Percentiles rank a stretch among this genome's conserved stretches.
phyloP scores from a whole-genome alignment of 2,329 filamentous ascomycete genomes.

The Endothia cerciana region DNA sequence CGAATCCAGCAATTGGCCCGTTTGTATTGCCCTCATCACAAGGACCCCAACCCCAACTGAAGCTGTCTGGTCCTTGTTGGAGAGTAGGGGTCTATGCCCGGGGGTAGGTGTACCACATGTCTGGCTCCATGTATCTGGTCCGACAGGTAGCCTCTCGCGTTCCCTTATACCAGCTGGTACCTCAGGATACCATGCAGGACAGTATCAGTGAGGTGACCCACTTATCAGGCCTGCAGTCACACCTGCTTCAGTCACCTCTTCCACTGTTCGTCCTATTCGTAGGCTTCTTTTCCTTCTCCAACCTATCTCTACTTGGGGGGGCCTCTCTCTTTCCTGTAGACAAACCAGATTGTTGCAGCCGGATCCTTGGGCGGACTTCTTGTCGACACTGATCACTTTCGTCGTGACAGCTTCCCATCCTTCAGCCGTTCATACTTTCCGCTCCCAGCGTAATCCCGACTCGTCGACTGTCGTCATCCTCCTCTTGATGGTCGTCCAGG shows the following conservation, averaged over 20 bases:
- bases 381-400: conserved; percentile 8
- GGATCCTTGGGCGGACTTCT: conserved; percentile 12
- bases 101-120: conserved; percentile 1
- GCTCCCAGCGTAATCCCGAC: not conserved
- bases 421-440: conserved; percentile 11
- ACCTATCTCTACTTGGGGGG: conserved; percentile 10
- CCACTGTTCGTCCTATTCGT: conserved; percentile 23
- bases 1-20: not conserved
- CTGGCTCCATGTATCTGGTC: not conserved
- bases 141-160: conserved; percentile 2
- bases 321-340: not conserved
- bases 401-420: conserved; percentile 9
- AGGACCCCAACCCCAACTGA: not conserved
- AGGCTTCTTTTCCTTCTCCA: conserved; percentile 18
- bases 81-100: conserved; percentile 3
- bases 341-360: not conserved
- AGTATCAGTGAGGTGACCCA: not conserved
- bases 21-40: not conserved
- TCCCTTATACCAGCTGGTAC: not conserved
- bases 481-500: conserved; percentile 24
- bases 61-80: conserved; percentile 3
- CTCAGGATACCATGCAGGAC: not conserved
- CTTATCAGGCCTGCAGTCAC: conserved; percentile 23
- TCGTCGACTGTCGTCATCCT: conserved; percentile 18
- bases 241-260: conserved; percentile 14